These are phyloP conservation scores for Fusarium sp. DNA, from an alignment of 2,329 filamentous ascomycete species.

Conservation along the genomic window DNA sequence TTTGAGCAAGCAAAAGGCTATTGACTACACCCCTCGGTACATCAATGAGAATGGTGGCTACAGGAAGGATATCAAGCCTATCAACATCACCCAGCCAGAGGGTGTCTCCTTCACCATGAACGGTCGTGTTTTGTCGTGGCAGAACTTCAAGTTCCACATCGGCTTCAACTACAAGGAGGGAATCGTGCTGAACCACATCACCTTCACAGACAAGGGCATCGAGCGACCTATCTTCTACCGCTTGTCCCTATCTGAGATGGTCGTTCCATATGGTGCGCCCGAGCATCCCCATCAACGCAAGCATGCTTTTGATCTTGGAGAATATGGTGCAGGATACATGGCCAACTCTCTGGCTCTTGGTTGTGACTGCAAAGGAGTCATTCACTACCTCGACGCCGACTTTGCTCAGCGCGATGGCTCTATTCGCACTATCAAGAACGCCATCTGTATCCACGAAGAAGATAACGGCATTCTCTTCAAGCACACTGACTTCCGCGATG, in stretches of 20 bases:
- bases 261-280: conserved; percentile 88
- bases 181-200: conserved; percentile 90
- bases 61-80: conserved; percentile 83
- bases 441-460: conserved; percentile 95
- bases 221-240: conserved; percentile 88
- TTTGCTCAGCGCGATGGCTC: conserved; percentile 84
- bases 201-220: conserved; percentile 85
- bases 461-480: conserved; percentile 94
- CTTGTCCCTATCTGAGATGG: conserved; percentile 92
- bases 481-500: conserved; percentile 92
- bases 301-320: conserved; percentile 84
- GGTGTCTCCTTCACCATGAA: conserved; percentile 87
- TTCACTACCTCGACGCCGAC: conserved; percentile 90
- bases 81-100: conserved; percentile 88
- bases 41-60: conserved; percentile 82
- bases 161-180: conserved; percentile 97
- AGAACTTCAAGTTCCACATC: conserved; percentile 93
- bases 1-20: conserved; percentile 76
- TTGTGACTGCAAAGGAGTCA: conserved; percentile 89
- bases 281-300: conserved; percentile 85
- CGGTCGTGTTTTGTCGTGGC: conserved; percentile 81
- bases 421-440: conserved; percentile 89
- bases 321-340: conserved; percentile 87
- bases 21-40: conserved; percentile 83
- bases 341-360: conserved; percentile 81